These are phyloP conservation scores for Arabidopsis arenosa DNA, from an alignment of 345 rosid species.

Conservation along the genomic window DNA sequence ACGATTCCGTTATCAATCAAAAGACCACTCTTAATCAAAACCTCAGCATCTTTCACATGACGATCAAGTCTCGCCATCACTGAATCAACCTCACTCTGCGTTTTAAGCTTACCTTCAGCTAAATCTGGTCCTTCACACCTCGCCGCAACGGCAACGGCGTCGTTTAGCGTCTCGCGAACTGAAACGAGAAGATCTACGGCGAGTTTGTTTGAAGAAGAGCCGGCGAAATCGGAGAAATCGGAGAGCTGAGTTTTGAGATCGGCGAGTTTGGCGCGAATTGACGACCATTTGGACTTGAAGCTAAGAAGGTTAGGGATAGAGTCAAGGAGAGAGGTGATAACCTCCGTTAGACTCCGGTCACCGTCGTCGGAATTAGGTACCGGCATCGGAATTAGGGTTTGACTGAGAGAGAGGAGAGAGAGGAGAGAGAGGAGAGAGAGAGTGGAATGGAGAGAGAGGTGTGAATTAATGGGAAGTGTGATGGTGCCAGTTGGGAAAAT, in stretches of 20 bases:
- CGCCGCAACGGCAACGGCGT: slow-evolving; percentile 55
- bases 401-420: slow-evolving; percentile 26
- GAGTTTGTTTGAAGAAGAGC: slow-evolving; percentile 56
- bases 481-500: slow-evolving; percentile 38
- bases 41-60: slow-evolving; percentile 66
- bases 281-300: slow-evolving; percentile 81
- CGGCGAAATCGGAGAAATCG: slow-evolving; percentile 62
- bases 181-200: slow-evolving; percentile 56
- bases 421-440: slow-evolving; percentile 17
- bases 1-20: slow-evolving; percentile 47
- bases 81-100: slow-evolving; percentile 90
- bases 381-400: slow-evolving; percentile 62
- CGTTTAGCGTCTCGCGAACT: slow-evolving; percentile 55
- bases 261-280: slow-evolving; percentile 64
- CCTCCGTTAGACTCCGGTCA: slow-evolving; percentile 40
- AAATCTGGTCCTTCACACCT: slow-evolving; percentile 59
- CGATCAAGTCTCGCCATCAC: slow-evolving; percentile 69
- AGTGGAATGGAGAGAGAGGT: slow-evolving; percentile 1
- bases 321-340: slow-evolving; percentile 52
- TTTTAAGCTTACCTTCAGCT: slow-evolving; percentile 75
- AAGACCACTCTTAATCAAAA: slow-evolving; percentile 69
- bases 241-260: slow-evolving; percentile 69
- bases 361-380: slow-evolving; percentile 52
- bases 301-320: slow-evolving; percentile 52
- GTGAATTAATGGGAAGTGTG: slow-evolving; percentile 31